Evolutionary conservation across 192 early-diverging fungal species (phyloP).

Genomic region (Entomortierella parvispora): DNA sequence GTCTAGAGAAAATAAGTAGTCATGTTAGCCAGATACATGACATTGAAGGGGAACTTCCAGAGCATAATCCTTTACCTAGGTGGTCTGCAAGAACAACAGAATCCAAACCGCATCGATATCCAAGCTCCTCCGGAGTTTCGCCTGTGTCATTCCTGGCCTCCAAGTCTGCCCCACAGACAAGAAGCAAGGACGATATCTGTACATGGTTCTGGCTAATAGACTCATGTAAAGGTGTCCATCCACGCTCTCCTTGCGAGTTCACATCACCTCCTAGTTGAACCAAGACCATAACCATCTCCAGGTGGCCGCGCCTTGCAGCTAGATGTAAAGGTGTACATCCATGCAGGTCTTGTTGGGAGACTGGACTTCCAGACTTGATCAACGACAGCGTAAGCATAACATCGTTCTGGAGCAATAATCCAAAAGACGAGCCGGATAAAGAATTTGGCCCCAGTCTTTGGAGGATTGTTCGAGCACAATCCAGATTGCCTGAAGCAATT

Average conservation of each 20-base stretch:
- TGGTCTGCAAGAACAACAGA: conserved; percentile 26
- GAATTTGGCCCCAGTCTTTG: conserved; percentile 41
- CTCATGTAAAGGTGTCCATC: conserved; percentile 54
- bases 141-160: conserved; percentile 24
- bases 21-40: not conserved
- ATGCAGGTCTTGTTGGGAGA: conserved; percentile 51
- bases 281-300: conserved; percentile 60
- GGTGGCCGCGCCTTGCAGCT: conserved; percentile 67
- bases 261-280: conserved; percentile 69
- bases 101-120: conserved; percentile 22
- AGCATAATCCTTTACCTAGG: conserved; percentile 13
- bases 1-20: conserved; percentile 5
- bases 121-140: conserved; percentile 43
- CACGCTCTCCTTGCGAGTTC: conserved; percentile 61
- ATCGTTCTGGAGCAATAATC: conserved; percentile 51
- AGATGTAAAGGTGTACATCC: conserved; percentile 77
- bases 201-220: conserved; percentile 50
- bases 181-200: conserved; percentile 34
- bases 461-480: conserved; percentile 42
- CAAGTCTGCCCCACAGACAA: conserved; percentile 43
- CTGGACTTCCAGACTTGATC: conserved; percentile 44
- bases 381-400: conserved; percentile 54
- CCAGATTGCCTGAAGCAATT: conserved; percentile 44
- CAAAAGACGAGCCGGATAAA: conserved; percentile 29
- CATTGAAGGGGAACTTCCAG: not conserved